A percentile compares a stretch with the other conserved stretches of the same genome.
Evolutionary conservation across 73 alveolate genomes (phyloP).

Genomic region (Paramecium sonneborni): DNA sequence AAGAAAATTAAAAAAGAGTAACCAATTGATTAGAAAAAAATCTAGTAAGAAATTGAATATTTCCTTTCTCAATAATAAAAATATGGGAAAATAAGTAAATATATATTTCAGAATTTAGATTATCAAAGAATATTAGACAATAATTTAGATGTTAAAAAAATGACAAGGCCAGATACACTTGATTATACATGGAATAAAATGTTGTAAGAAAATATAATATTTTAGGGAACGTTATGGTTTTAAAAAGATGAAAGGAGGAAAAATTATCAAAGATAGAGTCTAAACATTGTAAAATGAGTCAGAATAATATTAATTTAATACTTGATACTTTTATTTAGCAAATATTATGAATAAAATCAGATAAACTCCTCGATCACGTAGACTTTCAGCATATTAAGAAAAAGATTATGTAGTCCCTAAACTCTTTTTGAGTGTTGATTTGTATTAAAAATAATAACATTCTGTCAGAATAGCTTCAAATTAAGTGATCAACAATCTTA

Average conservation of each 20-base stretch:
- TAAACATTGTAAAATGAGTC: not conserved
- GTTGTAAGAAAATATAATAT: not conserved
- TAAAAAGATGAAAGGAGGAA: not conserved
- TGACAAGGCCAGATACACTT: not conserved
- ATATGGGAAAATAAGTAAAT: conserved; percentile 26
- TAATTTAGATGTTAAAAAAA: not conserved
- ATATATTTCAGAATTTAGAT: not conserved
- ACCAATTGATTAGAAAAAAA: not conserved
- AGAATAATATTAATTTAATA: not conserved
- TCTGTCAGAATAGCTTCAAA: not conserved
- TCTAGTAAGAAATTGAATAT: conserved; percentile 18
- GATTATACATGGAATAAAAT: conserved; percentile 17
- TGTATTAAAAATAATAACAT: not conserved
- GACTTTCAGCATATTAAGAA: not conserved
- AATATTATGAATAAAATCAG: not conserved
- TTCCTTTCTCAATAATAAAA: not conserved
- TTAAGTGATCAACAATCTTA: not conserved
- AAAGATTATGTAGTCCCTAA: not conserved
- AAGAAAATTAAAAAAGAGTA: not conserved
- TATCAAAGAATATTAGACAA: not conserved
- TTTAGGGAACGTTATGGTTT: conserved; percentile 31
- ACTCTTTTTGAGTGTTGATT: conserved; percentile 1
- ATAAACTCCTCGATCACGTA: not conserved
- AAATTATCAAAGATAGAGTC: not conserved
- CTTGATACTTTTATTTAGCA: not conserved